Conservation (phyloP, 495 filamentous ascomycete genomes). For the Penicillium cataractarum region DNA sequence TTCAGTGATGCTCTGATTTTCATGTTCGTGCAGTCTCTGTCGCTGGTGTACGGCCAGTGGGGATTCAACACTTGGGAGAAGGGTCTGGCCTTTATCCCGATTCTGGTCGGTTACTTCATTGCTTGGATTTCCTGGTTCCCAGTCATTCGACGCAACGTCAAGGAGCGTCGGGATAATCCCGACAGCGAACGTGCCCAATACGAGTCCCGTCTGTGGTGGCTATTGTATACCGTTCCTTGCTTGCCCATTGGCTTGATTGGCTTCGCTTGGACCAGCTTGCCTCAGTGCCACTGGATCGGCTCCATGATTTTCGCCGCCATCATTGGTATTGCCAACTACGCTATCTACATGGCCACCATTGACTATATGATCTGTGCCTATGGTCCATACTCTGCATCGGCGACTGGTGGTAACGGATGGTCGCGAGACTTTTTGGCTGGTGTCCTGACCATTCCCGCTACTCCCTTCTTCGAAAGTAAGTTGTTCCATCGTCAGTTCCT, state of each 20-base stretch:
- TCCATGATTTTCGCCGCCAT: conserved; percentile 65
- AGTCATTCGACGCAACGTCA: conserved; percentile 55
- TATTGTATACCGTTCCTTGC: conserved; percentile 60
- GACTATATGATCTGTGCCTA: conserved; percentile 77
- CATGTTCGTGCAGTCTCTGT: conserved; percentile 67
- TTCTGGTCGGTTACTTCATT: conserved; percentile 63
- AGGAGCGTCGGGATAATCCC: conserved; percentile 49
- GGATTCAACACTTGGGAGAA: conserved; percentile 52
- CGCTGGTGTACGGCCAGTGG: conserved; percentile 63
- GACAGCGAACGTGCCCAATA: conserved; percentile 59
- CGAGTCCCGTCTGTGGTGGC: conserved; percentile 63
- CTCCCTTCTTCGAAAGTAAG: conserved; percentile 64
- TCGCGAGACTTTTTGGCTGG: conserved; percentile 83
- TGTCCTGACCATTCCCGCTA: conserved; percentile 73
- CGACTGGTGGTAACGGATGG: conserved; percentile 74
- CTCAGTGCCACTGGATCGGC: conserved; percentile 65
- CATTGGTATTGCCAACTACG: conserved; percentile 70
- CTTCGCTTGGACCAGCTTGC: conserved; percentile 65
- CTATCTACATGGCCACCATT: conserved; percentile 76
- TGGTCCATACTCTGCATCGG: conserved; percentile 72
- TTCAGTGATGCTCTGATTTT: conserved; percentile 68
- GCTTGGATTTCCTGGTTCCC: conserved; percentile 59
- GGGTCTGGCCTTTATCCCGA: conserved; percentile 61
- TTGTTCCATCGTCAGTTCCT: conserved; percentile 17
- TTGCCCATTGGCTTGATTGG: conserved; percentile 64